These are phyloP conservation scores for Aspergillus chevalieri DNA, from an alignment of 2,329 filamentous ascomycete genomes.

Conservation along the genomic window DNA sequence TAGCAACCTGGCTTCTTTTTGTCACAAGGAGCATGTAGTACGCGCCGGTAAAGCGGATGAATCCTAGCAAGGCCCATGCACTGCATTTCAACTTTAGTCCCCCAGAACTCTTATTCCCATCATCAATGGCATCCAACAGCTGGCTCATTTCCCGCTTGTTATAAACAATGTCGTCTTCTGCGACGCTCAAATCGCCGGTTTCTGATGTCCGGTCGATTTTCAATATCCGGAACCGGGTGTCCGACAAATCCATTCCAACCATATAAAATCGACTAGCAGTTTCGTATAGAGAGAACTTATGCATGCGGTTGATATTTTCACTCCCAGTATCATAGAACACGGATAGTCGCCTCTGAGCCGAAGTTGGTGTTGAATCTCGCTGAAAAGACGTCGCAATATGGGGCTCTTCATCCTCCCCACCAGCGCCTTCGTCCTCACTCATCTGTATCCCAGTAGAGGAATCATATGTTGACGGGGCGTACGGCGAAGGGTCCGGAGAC, in stretches of 20 bases:
- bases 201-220: constrained; percentile 91
- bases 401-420: constrained; percentile 41
- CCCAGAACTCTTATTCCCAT: constrained; percentile 85
- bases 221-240: constrained; percentile 80
- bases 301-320: constrained; percentile 60
- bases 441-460: constrained; percentile 24
- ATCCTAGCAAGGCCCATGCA: constrained; percentile 89
- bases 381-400: constrained; percentile 41
- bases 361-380: constrained; percentile 34
- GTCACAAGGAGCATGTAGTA: constrained; percentile 98
- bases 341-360: constrained; percentile 33
- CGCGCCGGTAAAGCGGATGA: constrained; percentile 89
- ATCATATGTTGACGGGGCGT: constrained; percentile 25
- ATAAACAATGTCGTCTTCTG: constrained; percentile 93
- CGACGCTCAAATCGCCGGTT: constrained; percentile 70
- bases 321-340: constrained; percentile 29
- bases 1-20: constrained; percentile 90
- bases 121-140: constrained; percentile 87
- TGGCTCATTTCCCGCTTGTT: constrained; percentile 87
- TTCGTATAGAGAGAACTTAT: constrained; percentile 97
- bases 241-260: constrained; percentile 84
- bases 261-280: constrained; percentile 91
- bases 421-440: constrained; percentile 28
- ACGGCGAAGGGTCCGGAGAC: constrained; percentile 15
- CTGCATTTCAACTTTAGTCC: constrained; percentile 85